These are phyloP conservation scores for Phenoliferia sp. DNA, from an alignment of 1,284 basidiomycete species.

Conservation along the genomic window DNA sequence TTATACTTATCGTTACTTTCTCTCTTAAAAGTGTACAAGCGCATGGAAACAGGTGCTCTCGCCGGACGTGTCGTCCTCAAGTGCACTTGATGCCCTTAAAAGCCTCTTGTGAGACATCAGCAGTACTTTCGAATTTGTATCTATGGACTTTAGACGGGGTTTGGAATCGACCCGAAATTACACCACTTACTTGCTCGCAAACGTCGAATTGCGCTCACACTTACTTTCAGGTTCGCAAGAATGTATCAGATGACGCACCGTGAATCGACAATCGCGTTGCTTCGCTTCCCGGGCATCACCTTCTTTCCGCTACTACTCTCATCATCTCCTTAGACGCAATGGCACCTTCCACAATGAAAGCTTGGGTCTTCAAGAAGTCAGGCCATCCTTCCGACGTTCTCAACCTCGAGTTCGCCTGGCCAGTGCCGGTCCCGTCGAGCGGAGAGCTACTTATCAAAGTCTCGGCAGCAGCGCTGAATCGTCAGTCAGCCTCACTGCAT, in stretches of 20 bases:
- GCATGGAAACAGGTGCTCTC: slow-evolving; percentile 43
- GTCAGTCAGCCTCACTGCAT: neutral
- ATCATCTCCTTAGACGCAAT: too few relatives aligned
- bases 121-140: too few relatives aligned
- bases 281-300: neutral
- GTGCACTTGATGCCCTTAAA: too few relatives aligned
- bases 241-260: too few relatives aligned
- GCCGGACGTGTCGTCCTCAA: neutral
- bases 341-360: slow-evolving; percentile 13
- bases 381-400: slow-evolving; percentile 24
- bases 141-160: too few relatives aligned
- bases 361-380: slow-evolving; percentile 22
- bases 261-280: too few relatives aligned
- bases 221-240: too few relatives aligned
- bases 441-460: slow-evolving; percentile 21
- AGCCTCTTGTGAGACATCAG: too few relatives aligned
- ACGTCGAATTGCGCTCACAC: too few relatives aligned
- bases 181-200: too few relatives aligned
- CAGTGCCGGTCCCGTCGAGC: slow-evolving; percentile 9
- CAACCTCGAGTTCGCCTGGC: slow-evolving; percentile 24
- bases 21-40: slow-evolving; percentile 49
- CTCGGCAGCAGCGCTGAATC: slow-evolving; percentile 22
- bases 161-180: too few relatives aligned
- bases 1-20: neutral
- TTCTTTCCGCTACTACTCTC: neutral